Base-by-base conservation (phyloP, 768 basidiomycete species). In the Polyporus arcularius region DNA sequence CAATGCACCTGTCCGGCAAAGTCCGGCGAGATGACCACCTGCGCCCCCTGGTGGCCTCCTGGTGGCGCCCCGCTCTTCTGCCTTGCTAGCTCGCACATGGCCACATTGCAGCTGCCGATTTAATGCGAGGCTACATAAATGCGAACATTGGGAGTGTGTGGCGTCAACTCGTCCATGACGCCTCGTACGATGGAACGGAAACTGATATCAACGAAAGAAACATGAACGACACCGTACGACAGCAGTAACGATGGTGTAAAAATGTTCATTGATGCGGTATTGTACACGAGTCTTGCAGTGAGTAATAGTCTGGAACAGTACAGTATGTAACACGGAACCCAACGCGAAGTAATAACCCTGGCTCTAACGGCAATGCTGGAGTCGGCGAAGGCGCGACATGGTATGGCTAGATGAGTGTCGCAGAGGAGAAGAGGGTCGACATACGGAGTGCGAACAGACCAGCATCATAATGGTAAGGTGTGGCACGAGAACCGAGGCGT, bases 261-360 rank as follows among this genome's bases (percentile, higher is more conserved):
- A 51, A 55, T 63, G 62, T 59, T 63, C 62, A 63, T 63, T 63
- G 54, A 59, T 53, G 62, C 62, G 31, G 57, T 63, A 63, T 42
- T 59, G n/a, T 63, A 63, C 62, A 63, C 35, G 54, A 21, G 31
- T 55, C 47, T 26, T 63, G 57, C 55, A 32, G 47, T 18, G 57
- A 35, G 41, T 53, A 57, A 46, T 59, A 54, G 56, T 54, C 39
- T 56, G 53, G 49, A 26, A 59, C 57, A 58, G 49, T 63, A 58
- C 14, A 31, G 48, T 63, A 63, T 39, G 49, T 53, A 39, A 18
- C 42, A 26, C 28, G 35, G 35, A 57, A 57, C 55, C 61, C 52
- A 35, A 38, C 15, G 32, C 35, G 57, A 21, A 48, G 16, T 47
- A 49, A 26, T 46, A 43, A 49, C 55, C 53, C 55, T 51, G 49